Conservation (phyloP, 176 grass and related monocot species). For the Ensete ventricosum region DNA sequence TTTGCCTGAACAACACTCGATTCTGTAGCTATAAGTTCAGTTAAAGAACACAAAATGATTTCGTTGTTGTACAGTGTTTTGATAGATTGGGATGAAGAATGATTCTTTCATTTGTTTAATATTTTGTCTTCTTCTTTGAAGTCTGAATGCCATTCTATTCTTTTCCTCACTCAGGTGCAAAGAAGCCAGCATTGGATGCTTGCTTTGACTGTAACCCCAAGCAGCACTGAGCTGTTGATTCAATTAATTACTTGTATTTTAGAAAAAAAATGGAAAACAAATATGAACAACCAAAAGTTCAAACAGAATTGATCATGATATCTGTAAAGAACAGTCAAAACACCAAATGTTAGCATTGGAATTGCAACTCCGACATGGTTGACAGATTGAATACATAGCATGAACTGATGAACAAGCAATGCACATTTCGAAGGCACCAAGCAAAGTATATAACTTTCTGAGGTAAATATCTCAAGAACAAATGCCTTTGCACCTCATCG, state of each 20-base stretch:
- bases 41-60: neutral
- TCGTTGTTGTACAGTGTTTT: too few species aligned
- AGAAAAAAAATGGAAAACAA: neutral
- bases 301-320: too few species aligned
- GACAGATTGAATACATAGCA: too few species aligned
- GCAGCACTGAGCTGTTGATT: neutral
- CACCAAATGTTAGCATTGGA: too few species aligned
- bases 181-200: neutral
- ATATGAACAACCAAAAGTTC: too few species aligned
- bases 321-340: too few species aligned
- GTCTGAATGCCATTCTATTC: neutral
- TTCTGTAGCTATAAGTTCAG: neutral
- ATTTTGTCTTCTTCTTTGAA: neutral
- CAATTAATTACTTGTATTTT: neutral
- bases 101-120: neutral
- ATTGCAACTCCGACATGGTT: too few species aligned
- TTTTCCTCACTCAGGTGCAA: neutral
- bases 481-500: conserved; percentile 4
- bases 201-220: too few species aligned
- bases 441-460: conserved; percentile 7
- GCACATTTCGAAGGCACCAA: conserved; percentile 11
- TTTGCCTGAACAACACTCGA: neutral
- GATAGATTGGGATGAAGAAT: neutral
- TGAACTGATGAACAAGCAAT: conserved; percentile 11
- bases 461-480: neutral